Percentiles rank a stretch among this genome's conserved stretches.
Evolutionary conservation across 345 rosid species (phyloP).

Genomic region (Ceriops tagal): DNA sequence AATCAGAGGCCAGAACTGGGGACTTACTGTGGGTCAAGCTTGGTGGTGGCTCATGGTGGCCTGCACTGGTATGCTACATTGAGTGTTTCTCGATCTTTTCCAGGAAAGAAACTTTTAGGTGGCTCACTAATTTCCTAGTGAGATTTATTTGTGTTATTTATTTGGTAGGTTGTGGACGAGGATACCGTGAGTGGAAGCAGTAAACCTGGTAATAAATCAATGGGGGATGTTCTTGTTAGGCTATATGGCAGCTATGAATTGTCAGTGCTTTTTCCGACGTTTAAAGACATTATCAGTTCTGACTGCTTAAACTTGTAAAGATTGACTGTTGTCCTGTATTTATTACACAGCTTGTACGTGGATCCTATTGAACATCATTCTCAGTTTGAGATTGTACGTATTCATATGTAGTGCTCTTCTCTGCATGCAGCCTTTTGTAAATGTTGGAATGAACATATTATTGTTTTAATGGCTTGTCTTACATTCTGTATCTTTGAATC

Average conservation of each 20-base stretch:
- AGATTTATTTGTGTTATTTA: not conserved
- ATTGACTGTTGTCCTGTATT: constrained; percentile 8
- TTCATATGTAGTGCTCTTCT: not conserved
- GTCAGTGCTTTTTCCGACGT: constrained; percentile 31
- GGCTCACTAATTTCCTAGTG: not conserved
- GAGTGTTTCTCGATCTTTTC: not conserved
- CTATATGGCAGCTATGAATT: constrained; percentile 51
- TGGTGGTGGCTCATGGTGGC: constrained; percentile 51
- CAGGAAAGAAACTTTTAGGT: not conserved
- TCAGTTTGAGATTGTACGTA: constrained; percentile 43
- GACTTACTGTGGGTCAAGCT: constrained; percentile 46
- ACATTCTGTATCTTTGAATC: constrained; percentile 1
- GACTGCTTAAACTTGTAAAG: not conserved
- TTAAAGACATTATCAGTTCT: constrained; percentile 1
- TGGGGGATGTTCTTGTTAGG: constrained; percentile 41
- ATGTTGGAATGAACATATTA: constrained; percentile 1
- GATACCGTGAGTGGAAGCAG: constrained; percentile 21
- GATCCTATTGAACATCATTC: constrained; percentile 37
- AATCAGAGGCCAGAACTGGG: constrained; percentile 32
- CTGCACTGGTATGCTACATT: constrained; percentile 43
- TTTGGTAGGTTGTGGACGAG: constrained; percentile 46
- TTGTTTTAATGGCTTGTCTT: not conserved
- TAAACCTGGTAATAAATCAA: constrained; percentile 27
- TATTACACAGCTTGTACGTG: constrained; percentile 37
- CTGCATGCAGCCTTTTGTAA: not conserved